Conservation (phyloP, 2,329 filamentous ascomycete genomes). For the Ilyonectria robusta region DNA sequence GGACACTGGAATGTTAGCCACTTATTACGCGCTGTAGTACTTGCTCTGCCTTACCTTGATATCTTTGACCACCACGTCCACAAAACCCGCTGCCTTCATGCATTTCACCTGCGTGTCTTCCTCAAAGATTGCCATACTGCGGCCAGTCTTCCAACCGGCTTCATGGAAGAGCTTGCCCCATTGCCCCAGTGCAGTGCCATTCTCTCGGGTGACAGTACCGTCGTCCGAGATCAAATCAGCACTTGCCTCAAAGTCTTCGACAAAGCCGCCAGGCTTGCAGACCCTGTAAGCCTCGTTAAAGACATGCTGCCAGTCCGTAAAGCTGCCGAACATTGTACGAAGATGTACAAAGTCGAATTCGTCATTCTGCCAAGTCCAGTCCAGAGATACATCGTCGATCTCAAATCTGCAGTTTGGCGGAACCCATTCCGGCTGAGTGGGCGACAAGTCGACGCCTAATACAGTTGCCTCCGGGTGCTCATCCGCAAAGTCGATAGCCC, state of each 20-base stretch:
- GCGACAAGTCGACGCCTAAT: constrained; percentile 26
- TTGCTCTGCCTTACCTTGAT: constrained; percentile 1
- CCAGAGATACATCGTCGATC: constrained; percentile 21
- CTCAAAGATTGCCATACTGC: constrained; percentile 24
- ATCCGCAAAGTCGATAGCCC: constrained; percentile 33
- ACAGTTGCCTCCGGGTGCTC: constrained; percentile 25
- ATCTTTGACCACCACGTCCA: constrained; percentile 24
- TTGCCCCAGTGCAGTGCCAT: constrained; percentile 19
- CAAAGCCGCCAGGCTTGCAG: constrained; percentile 26
- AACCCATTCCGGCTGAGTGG: constrained; percentile 19
- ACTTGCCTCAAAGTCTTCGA: constrained; percentile 27
- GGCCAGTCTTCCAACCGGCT: constrained; percentile 20
- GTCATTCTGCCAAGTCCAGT: constrained; percentile 19
- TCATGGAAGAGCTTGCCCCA: constrained; percentile 30
- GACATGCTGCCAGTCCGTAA: constrained; percentile 24
- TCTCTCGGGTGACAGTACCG: constrained; percentile 22
- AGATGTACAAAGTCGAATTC: constrained; percentile 29
- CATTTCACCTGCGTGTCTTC: constrained; percentile 24
- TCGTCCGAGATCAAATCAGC: constrained; percentile 27
- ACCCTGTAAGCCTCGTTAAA: constrained; percentile 24
- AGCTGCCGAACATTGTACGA: constrained; percentile 24
- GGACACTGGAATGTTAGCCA: constrained; percentile 1
- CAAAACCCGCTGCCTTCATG: constrained; percentile 27
- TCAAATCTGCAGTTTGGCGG: constrained; percentile 30
- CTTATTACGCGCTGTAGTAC: not conserved